phyloP scores from a whole-genome alignment of 1,139 yeast species.

The Barnettozyma hawaiiensis region DNA sequence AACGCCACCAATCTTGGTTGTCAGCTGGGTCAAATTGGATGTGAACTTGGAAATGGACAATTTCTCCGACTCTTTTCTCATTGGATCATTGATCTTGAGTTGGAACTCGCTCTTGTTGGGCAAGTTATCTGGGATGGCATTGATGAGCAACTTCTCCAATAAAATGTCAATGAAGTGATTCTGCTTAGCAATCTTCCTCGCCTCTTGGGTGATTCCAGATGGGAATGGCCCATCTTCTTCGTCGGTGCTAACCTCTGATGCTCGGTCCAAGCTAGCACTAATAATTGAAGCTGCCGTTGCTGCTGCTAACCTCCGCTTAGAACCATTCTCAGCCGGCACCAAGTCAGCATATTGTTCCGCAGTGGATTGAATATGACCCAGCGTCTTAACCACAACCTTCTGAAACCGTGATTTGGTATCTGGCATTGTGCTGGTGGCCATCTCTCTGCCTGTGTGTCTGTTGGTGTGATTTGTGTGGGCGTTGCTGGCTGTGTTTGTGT shows the following conservation, averaged over 20 bases:
- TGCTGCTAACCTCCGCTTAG: slow-evolving; percentile 47
- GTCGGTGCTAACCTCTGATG: slow-evolving; percentile 18
- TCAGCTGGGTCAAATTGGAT: slow-evolving; percentile 46
- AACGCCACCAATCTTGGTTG: slow-evolving; percentile 46
- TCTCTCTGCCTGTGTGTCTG: too few relatives aligned
- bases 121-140: slow-evolving; percentile 42
- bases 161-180: slow-evolving; percentile 55
- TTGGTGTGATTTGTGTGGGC: too few relatives aligned
- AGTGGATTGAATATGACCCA: slow-evolving; percentile 8
- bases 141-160: slow-evolving; percentile 46
- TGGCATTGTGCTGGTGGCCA: neutral
- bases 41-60: slow-evolving; percentile 46
- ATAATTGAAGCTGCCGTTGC: slow-evolving; percentile 54
- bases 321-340: slow-evolving; percentile 25
- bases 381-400: slow-evolving; percentile 5
- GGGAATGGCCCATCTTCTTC: slow-evolving; percentile 19
- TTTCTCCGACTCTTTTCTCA: slow-evolving; percentile 40
- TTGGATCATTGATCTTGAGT: slow-evolving; percentile 40
- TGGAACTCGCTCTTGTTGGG: slow-evolving; percentile 44
- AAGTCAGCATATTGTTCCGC: slow-evolving; percentile 9
- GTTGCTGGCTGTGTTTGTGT: neutral
- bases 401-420: slow-evolving; percentile 2
- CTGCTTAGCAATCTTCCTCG: slow-evolving; percentile 18
- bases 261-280: slow-evolving; percentile 47
- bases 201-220: slow-evolving; percentile 11